Evolutionary conservation across 2,329 filamentous ascomycete genomes (phyloP).

Genomic region (Venturia oleaginea): DNA sequence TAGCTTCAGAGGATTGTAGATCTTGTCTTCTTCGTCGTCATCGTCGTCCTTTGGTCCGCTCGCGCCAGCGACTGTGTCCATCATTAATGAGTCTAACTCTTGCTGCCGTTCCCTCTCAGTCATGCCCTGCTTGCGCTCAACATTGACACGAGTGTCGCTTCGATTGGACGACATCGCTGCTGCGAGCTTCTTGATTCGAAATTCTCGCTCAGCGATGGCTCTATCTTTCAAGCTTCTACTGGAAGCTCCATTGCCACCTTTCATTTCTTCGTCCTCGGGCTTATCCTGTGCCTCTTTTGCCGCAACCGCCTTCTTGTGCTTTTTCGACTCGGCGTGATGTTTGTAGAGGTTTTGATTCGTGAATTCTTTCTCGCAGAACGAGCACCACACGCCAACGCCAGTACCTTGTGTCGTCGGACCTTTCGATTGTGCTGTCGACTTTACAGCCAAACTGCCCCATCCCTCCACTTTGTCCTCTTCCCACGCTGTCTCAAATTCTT

Average conservation of each 20-base stretch:
- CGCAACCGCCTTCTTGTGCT: conserved; percentile 75
- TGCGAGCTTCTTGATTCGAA: conserved; percentile 69
- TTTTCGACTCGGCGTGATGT: conserved; percentile 79
- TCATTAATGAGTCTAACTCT: conserved; percentile 80
- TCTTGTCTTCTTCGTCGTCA: conserved; percentile 57
- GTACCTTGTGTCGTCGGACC: conserved; percentile 42
- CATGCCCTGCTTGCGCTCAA: conserved; percentile 95
- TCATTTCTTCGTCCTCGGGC: conserved; percentile 14
- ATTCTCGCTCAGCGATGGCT: conserved; percentile 82
- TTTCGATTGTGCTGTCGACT: conserved; percentile 29
- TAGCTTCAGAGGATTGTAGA: conserved; percentile 95
- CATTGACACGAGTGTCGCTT: conserved; percentile 82
- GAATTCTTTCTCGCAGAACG: conserved; percentile 89
- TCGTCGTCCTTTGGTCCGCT: conserved; percentile 39
- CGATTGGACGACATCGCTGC: conserved; percentile 79
- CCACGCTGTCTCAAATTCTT: conserved; percentile 80
- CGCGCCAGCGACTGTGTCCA: conserved; percentile 37
- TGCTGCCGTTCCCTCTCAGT: conserved; percentile 91
- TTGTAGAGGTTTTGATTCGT: conserved; percentile 94
- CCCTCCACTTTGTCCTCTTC: conserved; percentile 67
- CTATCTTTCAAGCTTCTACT: conserved; percentile 64
- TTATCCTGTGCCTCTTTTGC: conserved; percentile 39
- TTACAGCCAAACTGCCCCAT: conserved; percentile 49
- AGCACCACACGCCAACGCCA: conserved; percentile 73
- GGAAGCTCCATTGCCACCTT: conserved; percentile 1